Conservation (phyloP, 2,329 filamentous ascomycete species). For the Neofusicoccum sp. region DNA sequence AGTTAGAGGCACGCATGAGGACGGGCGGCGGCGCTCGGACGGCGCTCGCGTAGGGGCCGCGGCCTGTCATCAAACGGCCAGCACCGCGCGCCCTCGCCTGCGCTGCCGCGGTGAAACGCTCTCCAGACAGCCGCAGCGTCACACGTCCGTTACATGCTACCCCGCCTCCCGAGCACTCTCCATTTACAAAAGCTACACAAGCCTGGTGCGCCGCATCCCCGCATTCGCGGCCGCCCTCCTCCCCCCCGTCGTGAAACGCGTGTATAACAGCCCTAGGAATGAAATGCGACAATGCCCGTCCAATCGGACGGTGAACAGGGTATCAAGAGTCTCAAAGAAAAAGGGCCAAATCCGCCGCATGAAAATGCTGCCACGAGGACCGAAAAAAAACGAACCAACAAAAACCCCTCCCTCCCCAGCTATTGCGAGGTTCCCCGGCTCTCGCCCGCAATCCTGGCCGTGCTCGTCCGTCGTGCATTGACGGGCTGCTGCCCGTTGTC, state of each 20-base stretch:
- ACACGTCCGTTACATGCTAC: constrained; percentile 10
- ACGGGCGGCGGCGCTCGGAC: neutral
- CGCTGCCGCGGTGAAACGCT: constrained; percentile 3
- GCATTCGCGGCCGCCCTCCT: neutral
- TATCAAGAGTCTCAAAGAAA: constrained; percentile 12
- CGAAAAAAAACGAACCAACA: constrained; percentile 9
- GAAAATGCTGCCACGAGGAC: neutral
- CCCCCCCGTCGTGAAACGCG: constrained; percentile 12
- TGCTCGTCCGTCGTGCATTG: constrained; percentile 56
- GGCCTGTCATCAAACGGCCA: neutral
- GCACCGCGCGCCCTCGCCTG: neutral
- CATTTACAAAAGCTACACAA: constrained; percentile 17
- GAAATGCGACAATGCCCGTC: constrained; percentile 18
- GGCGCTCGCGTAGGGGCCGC: neutral
- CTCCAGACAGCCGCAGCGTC: neutral
- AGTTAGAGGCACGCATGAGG: neutral
- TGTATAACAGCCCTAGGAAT: constrained; percentile 15
- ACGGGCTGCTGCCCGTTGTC: constrained; percentile 70
- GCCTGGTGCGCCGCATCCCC: neutral
- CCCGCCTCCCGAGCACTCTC: constrained; percentile 11
- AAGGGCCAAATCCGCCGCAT: constrained; percentile 4
- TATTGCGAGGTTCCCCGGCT: constrained; percentile 3
- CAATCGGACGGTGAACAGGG: constrained; percentile 18
- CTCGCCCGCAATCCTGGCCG: constrained; percentile 11
- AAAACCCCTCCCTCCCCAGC: neutral